Evolutionary conservation across 106 monocot genomes (phyloP).

Genomic region (Allium sativum): DNA sequence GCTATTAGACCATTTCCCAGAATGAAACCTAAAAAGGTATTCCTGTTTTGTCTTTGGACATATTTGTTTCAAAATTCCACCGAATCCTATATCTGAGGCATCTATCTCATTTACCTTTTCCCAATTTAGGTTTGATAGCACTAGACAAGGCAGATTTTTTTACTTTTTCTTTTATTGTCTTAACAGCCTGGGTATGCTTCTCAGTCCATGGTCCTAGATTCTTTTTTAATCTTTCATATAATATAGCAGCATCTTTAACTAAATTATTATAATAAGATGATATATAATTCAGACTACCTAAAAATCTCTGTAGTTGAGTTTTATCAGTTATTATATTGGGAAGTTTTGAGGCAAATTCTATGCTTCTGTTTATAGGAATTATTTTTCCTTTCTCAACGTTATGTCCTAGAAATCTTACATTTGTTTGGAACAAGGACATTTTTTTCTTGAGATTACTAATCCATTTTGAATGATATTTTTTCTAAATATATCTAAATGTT

Average conservation of each 20-base stretch:
- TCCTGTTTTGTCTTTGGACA: background rate
- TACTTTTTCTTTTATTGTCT: background rate
- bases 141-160: background rate
- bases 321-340: background rate
- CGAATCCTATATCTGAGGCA: background rate
- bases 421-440: background rate
- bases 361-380: conserved; percentile 5
- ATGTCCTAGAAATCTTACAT: background rate
- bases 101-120: background rate
- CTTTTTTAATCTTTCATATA: background rate
- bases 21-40: background rate
- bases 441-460: background rate
- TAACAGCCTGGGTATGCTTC: background rate
- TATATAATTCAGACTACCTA: conserved; percentile 2
- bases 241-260: background rate
- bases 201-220: background rate
- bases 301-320: background rate
- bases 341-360: conserved; percentile 8
- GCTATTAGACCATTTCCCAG: background rate
- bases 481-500: background rate
- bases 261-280: background rate
- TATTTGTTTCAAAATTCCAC: background rate
- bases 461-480: background rate
- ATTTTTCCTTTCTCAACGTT: background rate
- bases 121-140: background rate